A percentile compares a stretch with the other conserved stretches of the same genome.
phyloP scores from a whole-genome alignment of 2,329 filamentous ascomycete genomes.

The Anthostomella pinea region DNA sequence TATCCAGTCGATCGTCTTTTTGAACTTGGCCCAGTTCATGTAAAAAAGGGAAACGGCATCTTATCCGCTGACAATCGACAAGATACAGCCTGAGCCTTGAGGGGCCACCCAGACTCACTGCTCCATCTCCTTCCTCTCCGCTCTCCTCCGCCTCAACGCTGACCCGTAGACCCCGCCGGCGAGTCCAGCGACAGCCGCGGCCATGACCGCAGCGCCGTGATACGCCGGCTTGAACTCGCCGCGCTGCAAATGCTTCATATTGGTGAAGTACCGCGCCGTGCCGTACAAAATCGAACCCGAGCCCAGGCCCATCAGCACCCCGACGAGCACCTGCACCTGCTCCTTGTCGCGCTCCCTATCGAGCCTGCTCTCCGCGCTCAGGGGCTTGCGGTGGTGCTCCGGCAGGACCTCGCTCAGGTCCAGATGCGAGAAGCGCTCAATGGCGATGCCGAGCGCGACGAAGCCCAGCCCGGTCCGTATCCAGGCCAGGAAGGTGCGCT shows the following conservation, averaged over 20 bases:
- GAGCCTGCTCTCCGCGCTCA: constrained; percentile 8
- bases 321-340: constrained; percentile 36
- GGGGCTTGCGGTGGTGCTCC: constrained; percentile 13
- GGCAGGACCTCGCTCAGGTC: constrained; percentile 33
- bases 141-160: constrained; percentile 20
- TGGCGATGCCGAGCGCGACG: constrained; percentile 49
- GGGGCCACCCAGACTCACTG: background rate
- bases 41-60: too few species aligned
- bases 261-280: constrained; percentile 45
- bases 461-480: constrained; percentile 50
- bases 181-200: constrained; percentile 29
- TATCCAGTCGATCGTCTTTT: too few species aligned
- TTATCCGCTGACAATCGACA: too few species aligned
- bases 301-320: constrained; percentile 42
- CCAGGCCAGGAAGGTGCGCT: constrained; percentile 53
- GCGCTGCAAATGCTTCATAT: constrained; percentile 38
- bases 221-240: constrained; percentile 40
- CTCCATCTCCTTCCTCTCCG: constrained; percentile 14
- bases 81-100: too few species aligned
- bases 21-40: too few species aligned
- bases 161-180: constrained; percentile 30
- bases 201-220: constrained; percentile 29
- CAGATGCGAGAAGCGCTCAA: constrained; percentile 44
- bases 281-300: constrained; percentile 46
- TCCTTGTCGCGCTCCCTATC: constrained; percentile 25